Evolutionary conservation across 2,329 filamentous ascomycete species (phyloP).

Genomic region (Coleophoma eucalyptorum): DNA sequence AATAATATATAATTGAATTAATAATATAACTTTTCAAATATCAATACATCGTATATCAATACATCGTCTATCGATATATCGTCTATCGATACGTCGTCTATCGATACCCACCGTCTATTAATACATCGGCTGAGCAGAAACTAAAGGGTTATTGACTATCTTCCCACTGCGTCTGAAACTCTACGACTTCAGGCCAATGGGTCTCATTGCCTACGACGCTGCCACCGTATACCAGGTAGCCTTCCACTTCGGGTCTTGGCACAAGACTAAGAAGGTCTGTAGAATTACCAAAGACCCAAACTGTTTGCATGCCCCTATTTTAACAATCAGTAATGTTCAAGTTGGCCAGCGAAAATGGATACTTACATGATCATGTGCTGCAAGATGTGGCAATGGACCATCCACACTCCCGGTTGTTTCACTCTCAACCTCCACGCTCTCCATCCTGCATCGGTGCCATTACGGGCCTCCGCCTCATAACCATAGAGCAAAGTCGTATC

Average conservation of each 20-base stretch:
- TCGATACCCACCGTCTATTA: too few species aligned
- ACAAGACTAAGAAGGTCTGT: slow-evolving; percentile 17
- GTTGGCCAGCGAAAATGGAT: too few species aligned
- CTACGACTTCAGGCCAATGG: slow-evolving; percentile 15
- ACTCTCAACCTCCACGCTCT: slow-evolving; percentile 45
- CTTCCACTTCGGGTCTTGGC: slow-evolving; percentile 20
- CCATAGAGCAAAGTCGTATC: slow-evolving; percentile 42
- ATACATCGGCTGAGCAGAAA: too few species aligned
- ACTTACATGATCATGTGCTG: slow-evolving; percentile 41
- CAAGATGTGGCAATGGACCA: slow-evolving; percentile 46
- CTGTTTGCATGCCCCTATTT: slow-evolving; percentile 27
- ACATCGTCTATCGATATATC: too few species aligned
- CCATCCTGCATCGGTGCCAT: slow-evolving; percentile 38
- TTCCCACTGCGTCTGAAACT: neutral
- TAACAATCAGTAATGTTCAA: too few species aligned
- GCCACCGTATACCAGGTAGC: slow-evolving; percentile 28
- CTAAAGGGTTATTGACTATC: neutral
- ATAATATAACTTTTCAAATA: too few species aligned
- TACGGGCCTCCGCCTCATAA: slow-evolving; percentile 31
- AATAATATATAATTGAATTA: too few species aligned
- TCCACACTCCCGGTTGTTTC: slow-evolving; percentile 42
- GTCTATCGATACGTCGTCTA: too few species aligned
- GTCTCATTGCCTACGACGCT: slow-evolving; percentile 25
- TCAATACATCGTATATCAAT: too few species aligned
- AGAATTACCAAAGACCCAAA: slow-evolving; percentile 32